Evolutionary conservation across 805 yeast species (phyloP).

Genomic region (Wickerhamomyces strasburgensis): DNA sequence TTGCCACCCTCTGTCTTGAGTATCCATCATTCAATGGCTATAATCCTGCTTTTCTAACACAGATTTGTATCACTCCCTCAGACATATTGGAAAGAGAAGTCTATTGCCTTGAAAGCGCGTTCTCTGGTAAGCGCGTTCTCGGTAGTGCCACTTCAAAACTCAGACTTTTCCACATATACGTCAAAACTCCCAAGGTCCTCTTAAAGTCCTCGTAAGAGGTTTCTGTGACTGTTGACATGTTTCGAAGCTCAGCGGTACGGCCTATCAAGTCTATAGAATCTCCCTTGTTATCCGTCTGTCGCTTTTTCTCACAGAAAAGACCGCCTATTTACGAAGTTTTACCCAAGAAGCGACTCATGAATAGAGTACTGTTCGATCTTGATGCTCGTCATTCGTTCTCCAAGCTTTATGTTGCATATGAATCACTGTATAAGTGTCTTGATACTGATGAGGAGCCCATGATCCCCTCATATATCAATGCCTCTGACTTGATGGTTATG

Average conservation of each 20-base stretch:
- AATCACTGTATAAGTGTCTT: slow-evolving; percentile 43
- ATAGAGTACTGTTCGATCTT: slow-evolving; percentile 59
- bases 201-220: too few relatives aligned
- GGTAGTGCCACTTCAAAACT: too few relatives aligned
- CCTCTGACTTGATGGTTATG: slow-evolving; percentile 61
- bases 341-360: slow-evolving; percentile 55
- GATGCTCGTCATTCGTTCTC: slow-evolving; percentile 52
- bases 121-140: too few relatives aligned
- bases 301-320: slow-evolving; percentile 19
- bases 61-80: too few relatives aligned
- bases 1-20: too few relatives aligned
- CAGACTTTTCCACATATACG: too few relatives aligned
- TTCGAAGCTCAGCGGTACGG: neutral
- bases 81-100: too few relatives aligned
- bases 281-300: neutral
- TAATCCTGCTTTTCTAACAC: too few relatives aligned
- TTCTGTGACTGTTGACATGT: too few relatives aligned
- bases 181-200: too few relatives aligned
- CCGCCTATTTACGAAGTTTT: slow-evolving; percentile 43
- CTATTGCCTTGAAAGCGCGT: too few relatives aligned
- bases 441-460: slow-evolving; percentile 27
- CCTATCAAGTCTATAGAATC: neutral
- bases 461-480: slow-evolving; percentile 44
- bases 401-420: slow-evolving; percentile 50
- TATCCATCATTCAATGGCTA: too few relatives aligned